Evolutionary conservation across 75 land plant genomes (phyloP), one percentile per base, ranked within the genome.

Genomic region (Cryptomeria japonica): DNA sequence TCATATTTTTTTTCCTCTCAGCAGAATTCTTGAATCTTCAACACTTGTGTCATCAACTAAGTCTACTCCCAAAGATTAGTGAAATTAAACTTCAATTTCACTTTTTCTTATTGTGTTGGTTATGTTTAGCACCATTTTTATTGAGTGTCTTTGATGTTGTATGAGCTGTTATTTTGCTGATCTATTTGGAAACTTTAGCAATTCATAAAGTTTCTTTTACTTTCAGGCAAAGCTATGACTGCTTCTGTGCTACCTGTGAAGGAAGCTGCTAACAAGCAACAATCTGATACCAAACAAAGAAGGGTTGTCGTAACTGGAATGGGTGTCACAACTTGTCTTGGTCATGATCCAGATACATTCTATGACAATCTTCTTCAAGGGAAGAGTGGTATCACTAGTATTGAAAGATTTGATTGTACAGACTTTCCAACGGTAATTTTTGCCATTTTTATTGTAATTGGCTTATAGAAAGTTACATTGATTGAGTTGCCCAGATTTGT

Each of bases 251-350:
- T 95, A 87, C 93, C 97, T 22, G 90, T 86, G 19, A 91, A 91
- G 72, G 97, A 92, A 87, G 85, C 85, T 9, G 34, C 87, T 19
- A 89, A 87, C 61, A 94, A 90, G 80, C 92, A 94, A 90, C 94
- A 90, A 89, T 85, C 86, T 85, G 70, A 46, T 34, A 90, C 94
- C 28, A 90, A 91, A 77, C 91, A 93, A 87, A 93, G 97, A 87
- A 94, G 99, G 88, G 97, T 97, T 55, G 99, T 97, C 42, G 96
- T 97, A 34, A 97, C 99, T 22, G 99, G 99, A 28, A 92, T 97
- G 96, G 99, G 99, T 56, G 92, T 97, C 5, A 95, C 93, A 31
- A 92, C 94, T 36, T 93, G 94, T 41, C 89, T 96, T 77, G 99
- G 97, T 22, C 93, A 95, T 90, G 96, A 96, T 58, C 90, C 95